Base-by-base conservation (phyloP, 805 yeast species). In the Lachancea lanzarotensis region DNA sequence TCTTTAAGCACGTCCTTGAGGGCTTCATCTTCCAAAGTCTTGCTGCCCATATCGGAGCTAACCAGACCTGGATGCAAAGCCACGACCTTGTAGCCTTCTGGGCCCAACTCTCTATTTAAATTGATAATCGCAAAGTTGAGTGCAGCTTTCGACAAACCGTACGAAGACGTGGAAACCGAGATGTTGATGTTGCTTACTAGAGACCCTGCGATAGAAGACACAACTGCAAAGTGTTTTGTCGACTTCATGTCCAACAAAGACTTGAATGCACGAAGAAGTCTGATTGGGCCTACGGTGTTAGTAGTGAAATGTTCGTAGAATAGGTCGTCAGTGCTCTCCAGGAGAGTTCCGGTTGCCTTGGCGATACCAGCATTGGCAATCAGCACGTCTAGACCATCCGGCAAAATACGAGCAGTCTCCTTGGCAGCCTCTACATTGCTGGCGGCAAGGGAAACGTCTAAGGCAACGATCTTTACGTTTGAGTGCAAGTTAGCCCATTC, bases 31-130 rank as follows among this genome's bases (percentile, higher is more conserved):
- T 30, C 35, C 26, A 38, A 6, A 3, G n/a, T 26, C 16, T 29
- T 16, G 17, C 42, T 43, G 3, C 58, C 63, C 65, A 63, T 59
- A 39, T 70, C 73, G 30, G 68, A 65, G n/a, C 43, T n/a, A 12
- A 71, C 72, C 11, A 59, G 32, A 32, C 75, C 74, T 0, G 76
- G 76, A 41, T 67, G 69, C 12, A 68, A 12, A 11, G 68, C 50
- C 18, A 66, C 49, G 34, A 63, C 56, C 10, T 53, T 59, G 45
- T 58, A 65, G 1, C 56, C 63, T 30, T 62, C 57, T 1, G 37
- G 32, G 12, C 43, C 46, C 29, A 58, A 40, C 43, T 68, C 70
- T 27, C 20, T 13, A 31, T 62, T 49, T 30, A 69, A 31, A 17
- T 58, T 56, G 34, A 49, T 56, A 12, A 53, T 53, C n/a, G 61